Conservation (phyloP, 2,329 filamentous ascomycete species). For the Shiraia sp. region DNA sequence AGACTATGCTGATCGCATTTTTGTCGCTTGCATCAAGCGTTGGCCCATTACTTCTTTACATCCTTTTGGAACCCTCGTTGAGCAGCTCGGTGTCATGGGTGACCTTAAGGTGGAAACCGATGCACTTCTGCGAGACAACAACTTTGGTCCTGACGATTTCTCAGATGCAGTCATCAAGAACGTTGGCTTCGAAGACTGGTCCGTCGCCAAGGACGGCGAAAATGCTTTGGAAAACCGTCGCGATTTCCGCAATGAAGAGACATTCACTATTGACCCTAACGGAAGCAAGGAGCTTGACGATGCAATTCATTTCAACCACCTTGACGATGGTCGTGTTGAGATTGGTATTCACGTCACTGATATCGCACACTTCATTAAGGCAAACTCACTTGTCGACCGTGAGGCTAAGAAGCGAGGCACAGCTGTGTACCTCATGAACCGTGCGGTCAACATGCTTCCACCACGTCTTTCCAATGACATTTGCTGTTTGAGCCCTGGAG, state of each 20-base stretch:
- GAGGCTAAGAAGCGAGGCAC: conserved; percentile 98
- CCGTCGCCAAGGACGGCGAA: conserved; percentile 80
- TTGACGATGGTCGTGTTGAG: conserved; percentile 83
- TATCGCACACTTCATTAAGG: conserved; percentile 95
- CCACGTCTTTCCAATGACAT: conserved; percentile 82
- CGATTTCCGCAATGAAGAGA: conserved; percentile 86
- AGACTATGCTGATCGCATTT: conserved; percentile 96
- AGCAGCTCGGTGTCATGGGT: conserved; percentile 96
- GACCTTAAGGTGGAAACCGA: conserved; percentile 98
- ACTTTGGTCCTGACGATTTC: conserved; percentile 97
- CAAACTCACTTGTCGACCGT: conserved; percentile 90
- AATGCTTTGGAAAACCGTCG: conserved; percentile 72
- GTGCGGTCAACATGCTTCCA: conserved; percentile 84
- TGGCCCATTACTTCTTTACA: conserved; percentile 99
- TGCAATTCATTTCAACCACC: conserved; percentile 86
- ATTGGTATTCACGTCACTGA: conserved; percentile 95
- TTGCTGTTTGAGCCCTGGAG: conserved; percentile 82
- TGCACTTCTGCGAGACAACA: conserved; percentile 95
- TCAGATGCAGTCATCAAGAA: conserved; percentile 94
- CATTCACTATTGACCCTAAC: conserved; percentile 90
- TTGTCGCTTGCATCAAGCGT: conserved; percentile 98
- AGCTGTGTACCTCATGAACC: conserved; percentile 91
- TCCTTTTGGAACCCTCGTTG: conserved; percentile 95
- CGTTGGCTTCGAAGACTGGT: conserved; percentile 91
- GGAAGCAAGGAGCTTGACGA: conserved; percentile 87